phyloP scores from a whole-genome alignment of 495 filamentous ascomycete genomes.

The Pseudevernia furfuracea region DNA sequence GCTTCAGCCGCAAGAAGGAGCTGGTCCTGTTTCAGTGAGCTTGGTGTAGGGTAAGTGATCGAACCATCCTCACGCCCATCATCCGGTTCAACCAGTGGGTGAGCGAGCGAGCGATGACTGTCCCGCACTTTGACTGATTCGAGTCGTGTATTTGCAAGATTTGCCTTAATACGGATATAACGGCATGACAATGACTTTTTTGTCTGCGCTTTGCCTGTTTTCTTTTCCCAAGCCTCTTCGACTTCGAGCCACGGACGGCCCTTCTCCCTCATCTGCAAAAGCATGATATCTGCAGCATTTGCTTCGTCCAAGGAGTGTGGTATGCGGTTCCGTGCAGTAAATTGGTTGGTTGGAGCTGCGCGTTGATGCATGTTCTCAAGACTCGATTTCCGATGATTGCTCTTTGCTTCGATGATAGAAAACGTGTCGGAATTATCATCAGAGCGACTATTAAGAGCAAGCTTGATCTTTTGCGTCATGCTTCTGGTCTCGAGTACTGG shows the following conservation, averaged over 20 bases:
- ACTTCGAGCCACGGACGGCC: not conserved
- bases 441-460: not conserved
- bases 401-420: not conserved
- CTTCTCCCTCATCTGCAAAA: not conserved
- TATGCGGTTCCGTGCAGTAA: not conserved
- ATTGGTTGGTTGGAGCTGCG: not conserved
- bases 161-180: not conserved
- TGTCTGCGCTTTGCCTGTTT: not conserved
- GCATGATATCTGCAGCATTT: not conserved
- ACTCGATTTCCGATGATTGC: not conserved
- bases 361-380: not conserved
- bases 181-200: not conserved
- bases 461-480: not conserved
- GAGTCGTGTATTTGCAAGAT: not conserved
- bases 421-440: not conserved
- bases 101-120: not conserved
- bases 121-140: not conserved
- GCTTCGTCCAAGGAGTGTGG: not conserved
- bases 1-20: not conserved
- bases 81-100: not conserved
- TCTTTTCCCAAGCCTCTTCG: not conserved
- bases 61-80: not conserved
- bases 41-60: not conserved
- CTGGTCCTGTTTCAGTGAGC: not conserved
- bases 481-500: not conserved